A percentile compares a stretch with the other conserved stretches of the same genome.
phyloP scores from a whole-genome alignment of 1,139 yeast genomes.

The Sugiyamaella neomexicana region DNA sequence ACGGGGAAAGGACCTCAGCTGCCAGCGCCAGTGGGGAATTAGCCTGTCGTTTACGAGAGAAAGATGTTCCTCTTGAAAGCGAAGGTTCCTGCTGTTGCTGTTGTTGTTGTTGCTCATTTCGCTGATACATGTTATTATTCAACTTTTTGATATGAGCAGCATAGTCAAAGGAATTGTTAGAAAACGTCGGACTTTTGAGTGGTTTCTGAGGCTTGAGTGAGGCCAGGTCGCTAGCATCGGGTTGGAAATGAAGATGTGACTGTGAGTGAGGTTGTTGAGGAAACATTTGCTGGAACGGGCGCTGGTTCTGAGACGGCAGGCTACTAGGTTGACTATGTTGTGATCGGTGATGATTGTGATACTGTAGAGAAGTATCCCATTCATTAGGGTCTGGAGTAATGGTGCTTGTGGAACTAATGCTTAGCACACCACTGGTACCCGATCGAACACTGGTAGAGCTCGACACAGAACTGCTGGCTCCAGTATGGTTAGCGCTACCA shows the following conservation, averaged over 20 bases:
- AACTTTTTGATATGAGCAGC: conserved; percentile 64
- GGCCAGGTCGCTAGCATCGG: conserved; percentile 5
- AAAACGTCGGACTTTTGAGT: conserved; percentile 2
- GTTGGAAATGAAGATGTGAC: conserved; percentile 3
- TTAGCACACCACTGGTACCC: conserved; percentile 1
- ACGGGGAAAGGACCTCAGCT: conserved; percentile 22
- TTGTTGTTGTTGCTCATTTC: no score
- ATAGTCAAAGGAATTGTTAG: conserved; percentile 50
- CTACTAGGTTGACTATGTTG: not conserved
- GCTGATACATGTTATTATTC: conserved; percentile 37
- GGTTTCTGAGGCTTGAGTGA: conserved; percentile 14
- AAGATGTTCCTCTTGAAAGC: not conserved
- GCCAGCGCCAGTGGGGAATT: conserved; percentile 21
- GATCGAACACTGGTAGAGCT: conserved; percentile 4
- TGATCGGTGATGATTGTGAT: not conserved
- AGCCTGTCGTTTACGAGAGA: conserved; percentile 16
- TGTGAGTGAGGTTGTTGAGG: conserved; percentile 1
- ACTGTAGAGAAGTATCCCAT: not conserved
- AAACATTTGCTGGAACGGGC: not conserved
- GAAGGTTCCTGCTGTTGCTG: conserved; percentile 17
- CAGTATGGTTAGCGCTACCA: not conserved
- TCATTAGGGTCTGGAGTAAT: conserved; percentile 9
- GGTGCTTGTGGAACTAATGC: conserved; percentile 8
- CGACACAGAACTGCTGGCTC: conserved; percentile 16
- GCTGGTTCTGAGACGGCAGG: not conserved